Evolutionary conservation across 2,329 filamentous ascomycete species (phyloP), one percentile per base, ranked within the genome.

Genomic region (Verticillium klebahnii): DNA sequence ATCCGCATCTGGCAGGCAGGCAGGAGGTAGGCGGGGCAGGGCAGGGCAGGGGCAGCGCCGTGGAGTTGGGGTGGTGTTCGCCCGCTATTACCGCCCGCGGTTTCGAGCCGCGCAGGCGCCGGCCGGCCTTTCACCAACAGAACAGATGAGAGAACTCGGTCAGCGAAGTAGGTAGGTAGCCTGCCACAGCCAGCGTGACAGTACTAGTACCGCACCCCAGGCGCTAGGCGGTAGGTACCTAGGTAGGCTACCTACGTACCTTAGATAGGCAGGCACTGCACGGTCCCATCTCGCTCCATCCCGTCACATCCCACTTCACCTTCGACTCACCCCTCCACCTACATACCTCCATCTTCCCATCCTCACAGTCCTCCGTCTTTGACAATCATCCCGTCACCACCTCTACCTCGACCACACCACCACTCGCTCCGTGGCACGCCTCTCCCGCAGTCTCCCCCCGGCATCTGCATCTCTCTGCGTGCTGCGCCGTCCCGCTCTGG

Each of bases 291-390:
- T 31, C 56, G 39, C 19, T 31, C 25, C 61, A 39, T 23, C 54
- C 23, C 15, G 14, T 31, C 39, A 29, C 36, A 50, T 50, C 40
- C 40, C 40, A 50, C 40, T 50, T 50, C 40, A 50, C n/a, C 40
- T 50, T 50, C 40, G 40, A 50, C 40, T 50, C 40, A 50, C 40
- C 40, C 40, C 40, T 50, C 40, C 40, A 50, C 19, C 50, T n/a
- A 23, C 23, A 23, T 23, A 23, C 23, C 23, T 55, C 8, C 29
- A 52, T 52, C 11, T 12, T 45, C 34, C 56, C 39, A 2, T 32
- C 52, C 15, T 54, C 63, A 66, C 60, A 75, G 29, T 50, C 78
- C 76, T 36, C 69, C 78, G 66, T 60, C 67, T 67, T 70, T 64
- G 57, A 69, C 59, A 60, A 72, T 63, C 69, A 64, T 66, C 67